A percentile compares a stretch with the other conserved stretches of the same genome.
Conservation (phyloP, 2,329 filamentous ascomycete genomes). For the Arachnomyces sp. region DNA sequence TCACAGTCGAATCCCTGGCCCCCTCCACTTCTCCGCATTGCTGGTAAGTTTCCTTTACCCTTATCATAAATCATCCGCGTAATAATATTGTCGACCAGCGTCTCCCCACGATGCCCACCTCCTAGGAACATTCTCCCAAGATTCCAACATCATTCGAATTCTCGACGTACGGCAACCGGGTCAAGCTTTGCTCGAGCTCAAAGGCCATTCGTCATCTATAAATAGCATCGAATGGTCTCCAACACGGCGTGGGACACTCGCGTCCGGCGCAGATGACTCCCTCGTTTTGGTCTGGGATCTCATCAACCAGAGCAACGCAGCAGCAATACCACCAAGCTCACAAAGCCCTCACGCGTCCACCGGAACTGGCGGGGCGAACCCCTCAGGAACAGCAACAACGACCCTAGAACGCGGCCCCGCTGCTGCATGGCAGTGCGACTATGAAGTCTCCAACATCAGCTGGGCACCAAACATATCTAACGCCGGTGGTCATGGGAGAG, state of each 20-base stretch:
- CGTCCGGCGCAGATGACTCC: constrained; percentile 86
- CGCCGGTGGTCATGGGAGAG: constrained; percentile 25
- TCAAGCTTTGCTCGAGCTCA: constrained; percentile 86
- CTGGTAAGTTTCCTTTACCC: constrained; percentile 24
- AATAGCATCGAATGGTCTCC: constrained; percentile 98
- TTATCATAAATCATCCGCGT: constrained; percentile 4
- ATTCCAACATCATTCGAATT: constrained; percentile 86
- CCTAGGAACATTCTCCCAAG: constrained; percentile 91
- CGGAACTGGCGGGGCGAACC: constrained; percentile 5
- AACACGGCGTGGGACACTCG: constrained; percentile 73
- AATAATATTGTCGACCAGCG: constrained; percentile 40
- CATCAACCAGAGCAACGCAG: constrained; percentile 56
- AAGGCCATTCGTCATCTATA: constrained; percentile 74
- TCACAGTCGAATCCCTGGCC: constrained; percentile 44
- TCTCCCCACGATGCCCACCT: constrained; percentile 94
- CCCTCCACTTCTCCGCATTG: constrained; percentile 44
- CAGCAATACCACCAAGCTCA: constrained; percentile 35
- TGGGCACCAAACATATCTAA: constrained; percentile 39
- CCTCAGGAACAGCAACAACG: constrained; percentile 14
- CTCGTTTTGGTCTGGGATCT: constrained; percentile 92
- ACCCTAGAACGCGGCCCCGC: constrained; percentile 37
- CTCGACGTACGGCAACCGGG: constrained; percentile 94
- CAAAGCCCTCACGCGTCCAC: constrained; percentile 17
- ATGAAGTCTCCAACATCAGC: constrained; percentile 41
- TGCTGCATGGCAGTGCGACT: constrained; percentile 40